A percentile compares a stretch with the other conserved stretches of the same genome.
Conservation (phyloP, 1,139 yeast species). For the Torulaspora pretoriensis region DNA sequence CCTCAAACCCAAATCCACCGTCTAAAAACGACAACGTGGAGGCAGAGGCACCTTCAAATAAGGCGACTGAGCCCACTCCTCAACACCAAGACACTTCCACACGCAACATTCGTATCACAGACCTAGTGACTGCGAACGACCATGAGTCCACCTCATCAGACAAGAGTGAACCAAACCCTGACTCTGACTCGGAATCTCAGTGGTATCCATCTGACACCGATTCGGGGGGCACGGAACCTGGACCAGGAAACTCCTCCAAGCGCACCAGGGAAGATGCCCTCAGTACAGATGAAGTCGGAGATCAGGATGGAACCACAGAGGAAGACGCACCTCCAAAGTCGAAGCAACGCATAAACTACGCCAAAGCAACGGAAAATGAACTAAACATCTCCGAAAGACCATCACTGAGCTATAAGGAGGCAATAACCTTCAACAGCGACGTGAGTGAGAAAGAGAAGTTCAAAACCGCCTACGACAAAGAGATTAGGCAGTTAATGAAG, state of each 20-base stretch:
- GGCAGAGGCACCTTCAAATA: too few relatives aligned
- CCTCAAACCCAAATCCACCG: too few relatives aligned
- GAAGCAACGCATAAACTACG: background rate
- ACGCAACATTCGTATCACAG: too few relatives aligned
- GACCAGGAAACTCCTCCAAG: background rate
- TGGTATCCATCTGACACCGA: background rate
- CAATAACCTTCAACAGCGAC: background rate
- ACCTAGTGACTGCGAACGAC: too few relatives aligned
- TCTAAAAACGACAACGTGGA: too few relatives aligned
- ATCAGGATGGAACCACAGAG: background rate
- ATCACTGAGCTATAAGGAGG: conserved; percentile 1
- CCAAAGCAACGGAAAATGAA: background rate
- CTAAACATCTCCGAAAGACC: background rate
- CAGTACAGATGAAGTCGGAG: background rate
- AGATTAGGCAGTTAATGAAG: background rate
- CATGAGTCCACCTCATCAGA: background rate
- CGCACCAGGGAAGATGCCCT: background rate
- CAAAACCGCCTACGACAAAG: background rate
- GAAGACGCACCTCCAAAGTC: background rate
- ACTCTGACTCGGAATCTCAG: background rate
- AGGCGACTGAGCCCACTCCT: too few relatives aligned
- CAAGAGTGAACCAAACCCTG: too few relatives aligned
- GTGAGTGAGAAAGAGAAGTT: background rate
- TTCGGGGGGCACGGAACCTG: background rate
- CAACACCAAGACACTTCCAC: too few relatives aligned